Base-by-base conservation (phyloP, 805 yeast species). In the Pichia sporocuriosa region DNA sequence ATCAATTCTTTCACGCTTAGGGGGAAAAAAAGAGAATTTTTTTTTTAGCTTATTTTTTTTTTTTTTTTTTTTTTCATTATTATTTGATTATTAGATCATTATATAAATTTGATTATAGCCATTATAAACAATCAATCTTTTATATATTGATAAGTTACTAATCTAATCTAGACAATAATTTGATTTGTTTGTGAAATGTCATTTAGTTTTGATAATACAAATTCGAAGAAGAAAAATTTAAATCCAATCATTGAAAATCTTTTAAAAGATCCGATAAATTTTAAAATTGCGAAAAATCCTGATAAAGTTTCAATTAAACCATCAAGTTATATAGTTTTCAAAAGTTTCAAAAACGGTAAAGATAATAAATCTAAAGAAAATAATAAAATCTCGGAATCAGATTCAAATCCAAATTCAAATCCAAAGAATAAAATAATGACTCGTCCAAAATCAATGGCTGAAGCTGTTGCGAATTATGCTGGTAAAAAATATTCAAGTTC, bases 251-350 rank as follows among this genome's bases (percentile, higher is more conserved):
- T 43, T 32, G 46, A 43, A 24, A 43, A 43, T 32, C 68, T 81
- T 42, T 65, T 80, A 31, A 62, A 79, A 23, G 73, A 75, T 43
- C 88, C 87, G 9, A 57, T 81, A 39, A 68, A 67, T 23, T 86
- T 85, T 59, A 77, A 72, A 40, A 67, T 77, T 4, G 88, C 85
- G 13, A 74, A 69, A 48, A 63, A 63, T 40, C 74, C 78, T 6
- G 83, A 76, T 55, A 62, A 67, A 17, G 66, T 66, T 12, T 54
- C 68, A 16, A 54, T 65, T 36, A 68, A 59, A 53, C 81, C 78
- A 1, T 59, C 73, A 4, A 63, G 67, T 47, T 82, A 79, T 59
- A 68, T 46, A 25, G 48, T 56, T 55, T 73, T 57, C 61, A 50
- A 52, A 37, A 70, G 49, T 51, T 51, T 39, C 36, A 48, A 49